These are phyloP conservation scores for Myrmaecium sp. DNA, from an alignment of 2,329 filamentous ascomycete genomes.

Conservation along the genomic window DNA sequence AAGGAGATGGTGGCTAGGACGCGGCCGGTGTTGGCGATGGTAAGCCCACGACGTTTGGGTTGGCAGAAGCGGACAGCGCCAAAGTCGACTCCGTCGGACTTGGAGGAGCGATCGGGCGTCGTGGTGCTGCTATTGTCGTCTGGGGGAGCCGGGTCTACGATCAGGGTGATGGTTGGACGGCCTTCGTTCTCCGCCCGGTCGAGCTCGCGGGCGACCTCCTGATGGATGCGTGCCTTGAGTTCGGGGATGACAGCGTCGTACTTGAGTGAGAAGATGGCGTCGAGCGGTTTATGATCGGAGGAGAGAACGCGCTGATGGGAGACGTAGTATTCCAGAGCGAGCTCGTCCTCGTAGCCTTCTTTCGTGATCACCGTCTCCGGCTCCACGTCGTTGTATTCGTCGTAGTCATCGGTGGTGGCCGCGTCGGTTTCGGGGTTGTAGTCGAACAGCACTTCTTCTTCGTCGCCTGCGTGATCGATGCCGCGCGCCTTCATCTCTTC, in stretches of 20 bases:
- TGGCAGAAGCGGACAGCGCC: constrained; percentile 56
- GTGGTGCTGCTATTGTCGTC: constrained; percentile 8
- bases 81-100: constrained; percentile 52
- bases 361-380: constrained; percentile 37
- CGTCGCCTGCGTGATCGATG: constrained; percentile 53
- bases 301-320: constrained; percentile 82
- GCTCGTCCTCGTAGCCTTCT: constrained; percentile 39
- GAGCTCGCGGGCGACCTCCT: constrained; percentile 73
- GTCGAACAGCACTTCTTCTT: constrained; percentile 74
- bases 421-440: constrained; percentile 74
- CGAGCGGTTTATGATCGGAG: constrained; percentile 88
- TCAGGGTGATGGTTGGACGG: constrained; percentile 63
- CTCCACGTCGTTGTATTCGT: constrained; percentile 39
- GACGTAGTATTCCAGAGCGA: constrained; percentile 52
- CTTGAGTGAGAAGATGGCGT: constrained; percentile 64
- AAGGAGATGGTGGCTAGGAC: constrained; percentile 68
- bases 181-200: constrained; percentile 87
- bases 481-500: constrained; percentile 73
- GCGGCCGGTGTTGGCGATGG: constrained; percentile 81
- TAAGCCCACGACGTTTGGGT: constrained; percentile 49
- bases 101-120: constrained; percentile 22
- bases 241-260: constrained; percentile 79
- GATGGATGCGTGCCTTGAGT: constrained; percentile 66
- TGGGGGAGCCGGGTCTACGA: constrained; percentile 45
- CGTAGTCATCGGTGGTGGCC: constrained; percentile 29